phyloP scores from a whole-genome alignment of 345 rosid genomes.

The Clarkia xantiana region DNA sequence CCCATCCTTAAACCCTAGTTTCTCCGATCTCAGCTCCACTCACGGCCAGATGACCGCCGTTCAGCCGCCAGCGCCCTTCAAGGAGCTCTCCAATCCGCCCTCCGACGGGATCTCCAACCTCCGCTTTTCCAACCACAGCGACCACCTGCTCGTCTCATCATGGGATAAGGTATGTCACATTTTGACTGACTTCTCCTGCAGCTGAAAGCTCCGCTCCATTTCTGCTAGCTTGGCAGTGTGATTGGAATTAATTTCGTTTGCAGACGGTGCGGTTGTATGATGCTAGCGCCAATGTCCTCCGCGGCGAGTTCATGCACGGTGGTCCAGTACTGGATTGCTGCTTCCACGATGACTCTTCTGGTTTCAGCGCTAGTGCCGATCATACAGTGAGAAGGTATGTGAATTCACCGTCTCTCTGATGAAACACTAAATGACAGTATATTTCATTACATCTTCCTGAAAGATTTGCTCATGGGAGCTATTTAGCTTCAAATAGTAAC shows the following conservation, averaged over 20 bases:
- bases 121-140: constrained; percentile 88
- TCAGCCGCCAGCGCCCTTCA: constrained; percentile 44
- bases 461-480: too few species aligned
- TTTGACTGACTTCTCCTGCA: neutral
- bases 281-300: constrained; percentile 51
- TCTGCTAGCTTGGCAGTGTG: too few species aligned
- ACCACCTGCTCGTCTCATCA: constrained; percentile 84
- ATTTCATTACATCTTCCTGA: too few species aligned
- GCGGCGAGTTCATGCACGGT: constrained; percentile 89
- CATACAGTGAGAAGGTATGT: constrained; percentile 52
- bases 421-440: too few species aligned
- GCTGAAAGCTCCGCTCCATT: neutral
- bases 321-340: constrained; percentile 94
- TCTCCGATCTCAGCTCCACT: constrained; percentile 2
- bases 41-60: constrained; percentile 29
- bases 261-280: constrained; percentile 76
- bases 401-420: too few species aligned
- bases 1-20: constrained; percentile 5
- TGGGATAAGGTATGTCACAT: constrained; percentile 70
- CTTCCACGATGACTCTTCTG: constrained; percentile 93
- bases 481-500: too few species aligned
- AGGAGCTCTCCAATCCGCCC: constrained; percentile 76
- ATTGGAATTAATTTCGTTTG: neutral
- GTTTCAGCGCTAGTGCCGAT: constrained; percentile 78
- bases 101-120: constrained; percentile 92